Percentiles rank a stretch among this genome's conserved stretches.
Conservation (phyloP, 1,139 yeast genomes). For the Yamadazyma spencermartinsiae region DNA sequence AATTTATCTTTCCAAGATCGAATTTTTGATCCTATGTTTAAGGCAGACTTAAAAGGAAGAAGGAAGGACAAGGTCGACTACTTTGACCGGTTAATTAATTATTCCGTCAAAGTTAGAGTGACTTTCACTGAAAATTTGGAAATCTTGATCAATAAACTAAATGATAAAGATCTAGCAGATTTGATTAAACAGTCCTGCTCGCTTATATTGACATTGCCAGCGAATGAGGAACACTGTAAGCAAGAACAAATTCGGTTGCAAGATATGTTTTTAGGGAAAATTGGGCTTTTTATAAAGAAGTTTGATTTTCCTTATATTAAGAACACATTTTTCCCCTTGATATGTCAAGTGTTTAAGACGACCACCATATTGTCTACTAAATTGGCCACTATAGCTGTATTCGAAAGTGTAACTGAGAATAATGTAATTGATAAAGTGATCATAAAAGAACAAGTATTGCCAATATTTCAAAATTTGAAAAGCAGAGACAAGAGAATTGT, state of each 20-base stretch:
- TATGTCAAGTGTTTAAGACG: constrained; percentile 72
- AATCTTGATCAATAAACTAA: constrained; percentile 53
- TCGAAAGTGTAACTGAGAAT: constrained; percentile 55
- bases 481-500: constrained; percentile 75
- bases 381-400: constrained; percentile 63
- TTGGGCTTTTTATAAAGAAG: constrained; percentile 44
- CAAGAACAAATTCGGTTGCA: constrained; percentile 50
- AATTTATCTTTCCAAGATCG: constrained; percentile 76
- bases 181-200: constrained; percentile 32
- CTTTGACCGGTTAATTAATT: constrained; percentile 41
- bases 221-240: constrained; percentile 27
- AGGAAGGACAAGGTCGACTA: constrained; percentile 32
- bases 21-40: constrained; percentile 43
- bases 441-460: constrained; percentile 74
- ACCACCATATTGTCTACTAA: constrained; percentile 83
- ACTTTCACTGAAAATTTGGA: constrained; percentile 57
- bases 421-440: constrained; percentile 71
- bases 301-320: constrained; percentile 75
- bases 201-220: constrained; percentile 27
- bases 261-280: constrained; percentile 52
- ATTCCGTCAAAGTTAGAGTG: constrained; percentile 37
- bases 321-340: constrained; percentile 68
- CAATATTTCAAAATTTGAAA: constrained; percentile 71
- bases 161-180: constrained; percentile 42
- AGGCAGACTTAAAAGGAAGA: constrained; percentile 31